phyloP scores from a whole-genome alignment of 805 yeast species.

The Wickerhamiella qilinensis region DNA sequence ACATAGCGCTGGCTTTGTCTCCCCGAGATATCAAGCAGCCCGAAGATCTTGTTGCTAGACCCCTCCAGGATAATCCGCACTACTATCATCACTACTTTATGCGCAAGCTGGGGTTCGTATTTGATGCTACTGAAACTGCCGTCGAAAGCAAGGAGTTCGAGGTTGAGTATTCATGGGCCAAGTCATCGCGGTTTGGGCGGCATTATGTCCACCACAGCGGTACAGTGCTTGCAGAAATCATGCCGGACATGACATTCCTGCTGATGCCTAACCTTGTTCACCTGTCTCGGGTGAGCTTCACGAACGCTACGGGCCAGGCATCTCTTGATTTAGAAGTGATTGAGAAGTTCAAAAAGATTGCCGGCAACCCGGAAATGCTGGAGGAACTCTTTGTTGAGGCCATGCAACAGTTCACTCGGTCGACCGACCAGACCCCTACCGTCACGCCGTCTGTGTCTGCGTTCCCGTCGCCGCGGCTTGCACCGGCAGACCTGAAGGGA shows the following conservation, averaged over 20 bases:
- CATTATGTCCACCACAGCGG: constrained; percentile 89
- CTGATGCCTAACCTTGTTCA: constrained; percentile 80
- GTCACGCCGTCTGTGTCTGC: too few relatives aligned
- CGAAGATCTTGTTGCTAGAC: constrained; percentile 16
- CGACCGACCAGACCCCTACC: too few relatives aligned
- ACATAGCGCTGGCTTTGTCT: constrained; percentile 44
- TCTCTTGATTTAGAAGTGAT: constrained; percentile 22
- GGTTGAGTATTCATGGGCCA: constrained; percentile 65
- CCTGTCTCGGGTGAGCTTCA: constrained; percentile 51
- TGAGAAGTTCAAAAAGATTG: constrained; percentile 43
- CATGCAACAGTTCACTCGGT: too few relatives aligned
- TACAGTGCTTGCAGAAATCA: constrained; percentile 70
- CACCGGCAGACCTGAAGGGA: too few relatives aligned
- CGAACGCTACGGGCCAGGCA: constrained; percentile 4
- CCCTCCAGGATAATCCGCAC: constrained; percentile 1
- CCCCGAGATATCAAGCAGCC: constrained; percentile 56
- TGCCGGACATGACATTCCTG: constrained; percentile 61
- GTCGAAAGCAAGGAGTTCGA: constrained; percentile 43
- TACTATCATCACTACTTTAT: constrained; percentile 67
- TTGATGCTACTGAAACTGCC: constrained; percentile 39
- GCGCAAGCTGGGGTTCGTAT: constrained; percentile 52
- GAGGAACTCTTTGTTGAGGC: constrained; percentile 35
- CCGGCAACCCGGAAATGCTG: constrained; percentile 36
- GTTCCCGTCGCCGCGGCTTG: too few relatives aligned
- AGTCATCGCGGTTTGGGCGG: constrained; percentile 49